Base-by-base conservation (phyloP, 345 rosid genomes). In the Eucalyptus tenuipes region DNA sequence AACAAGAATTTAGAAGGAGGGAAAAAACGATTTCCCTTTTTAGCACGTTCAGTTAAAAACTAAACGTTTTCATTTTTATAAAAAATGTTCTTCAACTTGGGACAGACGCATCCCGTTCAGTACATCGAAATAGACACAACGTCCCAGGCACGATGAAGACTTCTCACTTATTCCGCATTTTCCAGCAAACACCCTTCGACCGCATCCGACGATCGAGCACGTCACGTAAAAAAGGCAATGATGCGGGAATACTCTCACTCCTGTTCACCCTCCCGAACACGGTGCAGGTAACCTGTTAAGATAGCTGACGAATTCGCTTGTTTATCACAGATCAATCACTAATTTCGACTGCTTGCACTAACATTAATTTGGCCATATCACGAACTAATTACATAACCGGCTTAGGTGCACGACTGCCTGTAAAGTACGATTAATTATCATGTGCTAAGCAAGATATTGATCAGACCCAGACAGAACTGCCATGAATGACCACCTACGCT, bases 41-140 rank as follows among this genome's bases (percentile, higher is more conserved):
- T 24, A 10, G 1, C 10, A 0, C 57, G 9, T 18, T 52, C 18
- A 0, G 24, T 52, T 7, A 18, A 0, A 52, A 18, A 18, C 10
- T 52, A 52, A 52, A 1, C 24, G 0, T 52, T 52, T 52, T 52
- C 25, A 52, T 52, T 52, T 52, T 49, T 49, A 3, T 3, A 52
- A 7, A 50, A 3, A 18, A 18, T 18, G 24, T 52, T 52, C 57
- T 52, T 52, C 20, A 52, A 52, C 25, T 20, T 52, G 57, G 57
- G 2, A 20, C 24, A 20, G 7, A 52, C 57, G 57, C 57, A 52
- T 20, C 68, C 66, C 29, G 15, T 59, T 59, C 31, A 5, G 66
- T 13, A 25, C 66, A 59, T 61, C 68, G 31, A 61, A 13, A 61
- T 29, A 12, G n/a, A 29, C 8, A 61, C 68, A 14, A 61, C 68